Evolutionary conservation across 2,329 filamentous ascomycete species (phyloP).

Genomic region (Ophioceras dolichostomum): DNA sequence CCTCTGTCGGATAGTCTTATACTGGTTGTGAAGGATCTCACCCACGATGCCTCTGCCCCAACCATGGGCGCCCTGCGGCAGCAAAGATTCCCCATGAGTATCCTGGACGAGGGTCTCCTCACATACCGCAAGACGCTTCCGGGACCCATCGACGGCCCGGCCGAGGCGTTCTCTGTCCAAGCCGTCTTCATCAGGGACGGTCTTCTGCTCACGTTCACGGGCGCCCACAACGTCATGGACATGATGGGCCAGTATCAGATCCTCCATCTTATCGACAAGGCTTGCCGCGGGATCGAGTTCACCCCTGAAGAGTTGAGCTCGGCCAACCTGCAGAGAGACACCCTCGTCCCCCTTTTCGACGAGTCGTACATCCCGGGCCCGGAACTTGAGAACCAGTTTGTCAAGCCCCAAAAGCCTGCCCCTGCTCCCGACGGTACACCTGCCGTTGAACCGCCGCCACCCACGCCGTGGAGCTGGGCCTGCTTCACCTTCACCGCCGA

Average conservation of each 20-base stretch:
- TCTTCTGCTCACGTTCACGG: constrained; percentile 9
- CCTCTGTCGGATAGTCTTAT: constrained; percentile 16
- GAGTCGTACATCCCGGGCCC: constrained; percentile 18
- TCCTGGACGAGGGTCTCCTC: constrained; percentile 32
- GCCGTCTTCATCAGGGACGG: constrained; percentile 10
- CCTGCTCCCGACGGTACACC: constrained; percentile 3
- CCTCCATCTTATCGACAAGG: constrained; percentile 30
- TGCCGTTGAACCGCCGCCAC: neutral
- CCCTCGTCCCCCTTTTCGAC: constrained; percentile 26
- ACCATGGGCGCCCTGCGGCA: constrained; percentile 23
- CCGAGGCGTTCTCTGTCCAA: constrained; percentile 26
- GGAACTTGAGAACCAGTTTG: constrained; percentile 22
- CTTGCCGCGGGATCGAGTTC: constrained; percentile 30
- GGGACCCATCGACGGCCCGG: constrained; percentile 8
- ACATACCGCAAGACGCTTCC: constrained; percentile 25
- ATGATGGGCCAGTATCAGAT: constrained; percentile 10
- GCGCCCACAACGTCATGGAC: constrained; percentile 10
- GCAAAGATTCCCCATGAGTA: constrained; percentile 28
- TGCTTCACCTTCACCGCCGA: constrained; percentile 28
- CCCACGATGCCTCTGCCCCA: constrained; percentile 18
- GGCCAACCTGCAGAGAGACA: constrained; percentile 18
- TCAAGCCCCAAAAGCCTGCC: constrained; percentile 11
- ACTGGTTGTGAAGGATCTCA: constrained; percentile 30
- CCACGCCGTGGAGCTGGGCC: constrained; percentile 23
- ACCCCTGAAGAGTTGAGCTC: constrained; percentile 26